These are phyloP conservation scores for Nothophytophthora sp. DNA, from an alignment of 352 stramenopile species.

Conservation along the genomic window DNA sequence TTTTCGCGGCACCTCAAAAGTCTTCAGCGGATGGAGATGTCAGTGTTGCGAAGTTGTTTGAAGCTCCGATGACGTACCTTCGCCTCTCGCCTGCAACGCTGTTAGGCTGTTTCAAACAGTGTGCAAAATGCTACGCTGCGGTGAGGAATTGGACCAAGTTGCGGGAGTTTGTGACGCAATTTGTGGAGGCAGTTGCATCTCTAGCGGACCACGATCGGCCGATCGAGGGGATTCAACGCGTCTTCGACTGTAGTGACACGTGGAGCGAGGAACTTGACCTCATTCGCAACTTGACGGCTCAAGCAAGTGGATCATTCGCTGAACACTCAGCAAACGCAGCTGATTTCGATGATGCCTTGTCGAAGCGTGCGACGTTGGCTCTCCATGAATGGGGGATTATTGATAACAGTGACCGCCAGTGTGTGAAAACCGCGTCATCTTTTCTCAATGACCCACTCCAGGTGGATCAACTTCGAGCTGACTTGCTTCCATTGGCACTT, in stretches of 20 bases:
- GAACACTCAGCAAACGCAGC: background rate
- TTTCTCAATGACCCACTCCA: background rate
- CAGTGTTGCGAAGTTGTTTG: constrained; percentile 17
- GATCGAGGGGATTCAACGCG: constrained; percentile 25
- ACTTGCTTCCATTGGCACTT: constrained; percentile 30
- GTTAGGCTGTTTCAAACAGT: constrained; percentile 49
- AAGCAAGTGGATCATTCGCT: constrained; percentile 3
- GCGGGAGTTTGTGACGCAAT: constrained; percentile 24
- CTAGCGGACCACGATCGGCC: constrained; percentile 17
- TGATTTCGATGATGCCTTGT: background rate
- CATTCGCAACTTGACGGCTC: constrained; percentile 24
- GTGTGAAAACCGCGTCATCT: background rate
- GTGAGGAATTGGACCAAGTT: constrained; percentile 49
- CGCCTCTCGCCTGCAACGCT: constrained; percentile 39
- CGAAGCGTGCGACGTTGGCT: constrained; percentile 6
- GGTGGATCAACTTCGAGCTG: constrained; percentile 9
- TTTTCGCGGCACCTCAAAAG: constrained; percentile 11
- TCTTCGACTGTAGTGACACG: constrained; percentile 32
- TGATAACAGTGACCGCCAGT: no score
- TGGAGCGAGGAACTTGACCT: constrained; percentile 43
- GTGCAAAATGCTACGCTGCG: constrained; percentile 44
- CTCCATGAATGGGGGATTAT: constrained; percentile 33
- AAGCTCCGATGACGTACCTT: constrained; percentile 30
- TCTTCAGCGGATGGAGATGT: background rate
- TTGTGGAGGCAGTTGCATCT: constrained; percentile 26